These are phyloP conservation scores for Ramaria sp. DNA, from an alignment of 768 basidiomycete genomes.

Conservation along the genomic window DNA sequence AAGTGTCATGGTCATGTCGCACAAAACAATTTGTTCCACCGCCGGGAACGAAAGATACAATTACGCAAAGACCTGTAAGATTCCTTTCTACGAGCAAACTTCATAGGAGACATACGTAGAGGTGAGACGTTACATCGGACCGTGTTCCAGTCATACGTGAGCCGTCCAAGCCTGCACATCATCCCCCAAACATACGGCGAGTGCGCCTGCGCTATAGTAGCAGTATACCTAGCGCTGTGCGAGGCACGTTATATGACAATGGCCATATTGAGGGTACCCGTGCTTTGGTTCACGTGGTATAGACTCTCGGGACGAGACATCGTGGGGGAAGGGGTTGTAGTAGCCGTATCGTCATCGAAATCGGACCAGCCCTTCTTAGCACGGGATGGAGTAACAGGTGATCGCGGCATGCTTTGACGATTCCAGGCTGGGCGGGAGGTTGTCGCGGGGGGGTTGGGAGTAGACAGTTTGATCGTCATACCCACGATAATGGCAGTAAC, in stretches of 20 bases:
- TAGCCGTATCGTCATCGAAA: neutral
- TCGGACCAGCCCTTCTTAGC: neutral
- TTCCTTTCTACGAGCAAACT: too few species aligned
- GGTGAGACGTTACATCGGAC: too few species aligned
- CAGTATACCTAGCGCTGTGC: too few species aligned
- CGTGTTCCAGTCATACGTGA: too few species aligned
- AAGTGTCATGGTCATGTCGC: too few species aligned
- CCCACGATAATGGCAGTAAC: neutral
- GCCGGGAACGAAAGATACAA: too few species aligned
- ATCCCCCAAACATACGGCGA: too few species aligned
- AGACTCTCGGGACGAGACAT: neutral
- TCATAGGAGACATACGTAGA: too few species aligned
- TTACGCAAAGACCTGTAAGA: too few species aligned
- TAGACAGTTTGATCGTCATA: conserved; percentile 1
- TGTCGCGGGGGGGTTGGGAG: neutral
- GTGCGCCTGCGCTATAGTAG: too few species aligned
- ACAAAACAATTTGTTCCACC: too few species aligned
- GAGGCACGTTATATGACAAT: neutral
- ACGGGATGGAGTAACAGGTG: neutral
- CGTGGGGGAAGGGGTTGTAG: neutral
- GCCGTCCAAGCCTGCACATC: too few species aligned
- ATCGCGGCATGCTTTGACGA: neutral
- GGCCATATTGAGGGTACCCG: neutral
- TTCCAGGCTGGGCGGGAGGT: neutral
- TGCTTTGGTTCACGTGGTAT: neutral